These are phyloP conservation scores for Cetradonia linearis DNA, from an alignment of 495 filamentous ascomycete genomes.

Conservation along the genomic window DNA sequence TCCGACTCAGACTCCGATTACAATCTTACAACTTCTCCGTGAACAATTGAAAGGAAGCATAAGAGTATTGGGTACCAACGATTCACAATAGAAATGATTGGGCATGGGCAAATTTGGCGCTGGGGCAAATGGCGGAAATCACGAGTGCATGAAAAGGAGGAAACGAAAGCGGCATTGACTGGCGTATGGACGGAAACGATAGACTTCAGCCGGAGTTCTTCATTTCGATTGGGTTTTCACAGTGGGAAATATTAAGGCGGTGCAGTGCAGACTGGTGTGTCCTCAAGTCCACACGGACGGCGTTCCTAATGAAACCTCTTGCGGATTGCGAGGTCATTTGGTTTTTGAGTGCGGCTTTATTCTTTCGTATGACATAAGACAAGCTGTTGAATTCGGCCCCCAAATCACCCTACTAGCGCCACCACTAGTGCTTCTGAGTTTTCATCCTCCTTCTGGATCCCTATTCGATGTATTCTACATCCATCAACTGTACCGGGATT, in stretches of 20 bases:
- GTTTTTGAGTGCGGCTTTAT: not conserved
- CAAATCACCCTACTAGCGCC: too few relatives aligned
- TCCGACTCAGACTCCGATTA: conserved; percentile 23
- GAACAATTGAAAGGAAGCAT: not conserved
- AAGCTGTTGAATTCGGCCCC: too few relatives aligned
- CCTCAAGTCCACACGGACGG: not conserved
- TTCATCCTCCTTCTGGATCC: too few relatives aligned
- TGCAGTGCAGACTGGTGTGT: conserved; percentile 1
- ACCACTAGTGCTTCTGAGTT: too few relatives aligned
- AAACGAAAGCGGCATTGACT: conserved; percentile 10
- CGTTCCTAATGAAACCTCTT: not conserved
- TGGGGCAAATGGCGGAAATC: not conserved
- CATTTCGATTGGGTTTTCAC: not conserved
- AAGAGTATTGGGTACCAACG: not conserved
- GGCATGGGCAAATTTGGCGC: conserved; percentile 4
- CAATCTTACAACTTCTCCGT: conserved; percentile 14
- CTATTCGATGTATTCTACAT: too few relatives aligned
- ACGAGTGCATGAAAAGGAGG: conserved; percentile 9
- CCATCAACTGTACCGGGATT: too few relatives aligned
- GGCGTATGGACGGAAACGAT: conserved; percentile 13
- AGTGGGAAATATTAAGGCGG: not conserved
- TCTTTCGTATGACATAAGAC: conserved; percentile 1
- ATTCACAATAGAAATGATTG: conserved; percentile 1
- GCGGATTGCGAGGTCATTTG: not conserved
- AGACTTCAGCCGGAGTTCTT: conserved; percentile 7